Evolutionary conservation across 768 basidiomycete species (phyloP).

Genomic region (Lyophyllum semitale): DNA sequence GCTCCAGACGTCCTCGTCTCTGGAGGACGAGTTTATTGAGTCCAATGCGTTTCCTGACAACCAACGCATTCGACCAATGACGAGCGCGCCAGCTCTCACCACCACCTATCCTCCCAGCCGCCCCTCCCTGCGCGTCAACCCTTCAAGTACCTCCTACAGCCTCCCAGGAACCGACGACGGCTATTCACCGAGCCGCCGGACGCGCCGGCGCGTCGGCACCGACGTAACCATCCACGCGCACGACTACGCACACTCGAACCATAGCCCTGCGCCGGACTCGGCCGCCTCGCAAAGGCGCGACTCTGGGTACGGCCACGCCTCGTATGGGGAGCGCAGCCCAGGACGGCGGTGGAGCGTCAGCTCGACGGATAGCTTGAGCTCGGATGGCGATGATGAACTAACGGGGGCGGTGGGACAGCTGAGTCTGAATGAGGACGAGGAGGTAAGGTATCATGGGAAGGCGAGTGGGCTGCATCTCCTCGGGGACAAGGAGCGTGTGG

Average conservation of each 20-base stretch:
- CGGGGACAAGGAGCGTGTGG: constrained; percentile 57
- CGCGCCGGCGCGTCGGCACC: constrained; percentile 49
- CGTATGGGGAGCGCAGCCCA: background rate
- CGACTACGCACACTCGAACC: constrained; percentile 12
- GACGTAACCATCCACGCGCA: constrained; percentile 26
- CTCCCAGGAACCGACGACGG: constrained; percentile 26
- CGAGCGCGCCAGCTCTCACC: constrained; percentile 9
- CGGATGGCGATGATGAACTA: constrained; percentile 43
- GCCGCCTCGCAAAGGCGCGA: constrained; percentile 16
- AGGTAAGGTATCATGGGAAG: constrained; percentile 87
- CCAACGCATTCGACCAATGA: constrained; percentile 6
- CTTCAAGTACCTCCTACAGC: constrained; percentile 8
- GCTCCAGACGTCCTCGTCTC: constrained; percentile 30
- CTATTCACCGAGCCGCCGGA: constrained; percentile 42
- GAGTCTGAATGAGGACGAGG: constrained; percentile 83
- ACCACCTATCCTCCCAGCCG: constrained; percentile 4
- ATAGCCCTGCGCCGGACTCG: constrained; percentile 22
- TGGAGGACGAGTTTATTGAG: background rate
- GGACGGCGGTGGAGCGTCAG: constrained; percentile 32
- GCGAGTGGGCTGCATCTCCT: constrained; percentile 80
- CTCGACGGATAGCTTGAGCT: constrained; percentile 30
- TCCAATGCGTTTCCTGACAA: background rate
- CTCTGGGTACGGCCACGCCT: background rate
- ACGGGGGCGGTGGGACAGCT: constrained; percentile 82
- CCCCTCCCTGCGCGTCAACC: constrained; percentile 17